Evolutionary conservation across 352 stramenopile genomes (phyloP).

Genomic region (Phytophthora hybrid): DNA sequence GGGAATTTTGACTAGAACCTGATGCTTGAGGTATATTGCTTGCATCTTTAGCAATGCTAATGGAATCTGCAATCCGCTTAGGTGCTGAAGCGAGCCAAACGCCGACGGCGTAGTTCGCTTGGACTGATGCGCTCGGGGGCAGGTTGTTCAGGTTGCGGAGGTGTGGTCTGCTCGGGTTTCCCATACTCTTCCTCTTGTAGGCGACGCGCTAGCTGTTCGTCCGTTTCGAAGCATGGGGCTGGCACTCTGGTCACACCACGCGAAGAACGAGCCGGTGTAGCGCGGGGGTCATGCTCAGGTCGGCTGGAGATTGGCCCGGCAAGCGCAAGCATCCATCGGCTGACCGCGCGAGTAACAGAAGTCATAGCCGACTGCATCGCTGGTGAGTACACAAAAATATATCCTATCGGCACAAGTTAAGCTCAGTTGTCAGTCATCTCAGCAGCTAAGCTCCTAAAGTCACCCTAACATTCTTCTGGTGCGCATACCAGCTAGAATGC

Average conservation of each 20-base stretch:
- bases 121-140: constrained; percentile 17
- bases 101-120: constrained; percentile 39
- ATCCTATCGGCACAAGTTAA: constrained; percentile 23
- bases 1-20: no score
- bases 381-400: constrained; percentile 38
- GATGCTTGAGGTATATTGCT: no score
- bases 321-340: constrained; percentile 19
- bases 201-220: constrained; percentile 34
- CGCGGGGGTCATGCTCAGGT: not conserved
- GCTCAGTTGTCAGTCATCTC: not conserved
- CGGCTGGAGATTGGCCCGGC: not conserved
- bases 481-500: constrained; percentile 78
- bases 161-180: constrained; percentile 2
- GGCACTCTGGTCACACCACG: constrained; percentile 4
- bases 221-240: constrained; percentile 24
- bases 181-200: constrained; percentile 43
- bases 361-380: constrained; percentile 30
- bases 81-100: constrained; percentile 38
- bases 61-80: no score
- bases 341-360: constrained; percentile 8
- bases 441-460: not conserved
- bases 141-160: constrained; percentile 18
- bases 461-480: not conserved
- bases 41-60: no score
- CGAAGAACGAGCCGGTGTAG: constrained; percentile 8